Evolutionary conservation across 352 stramenopile genomes (phyloP).

Genomic region (Globisporangium middletonii): DNA sequence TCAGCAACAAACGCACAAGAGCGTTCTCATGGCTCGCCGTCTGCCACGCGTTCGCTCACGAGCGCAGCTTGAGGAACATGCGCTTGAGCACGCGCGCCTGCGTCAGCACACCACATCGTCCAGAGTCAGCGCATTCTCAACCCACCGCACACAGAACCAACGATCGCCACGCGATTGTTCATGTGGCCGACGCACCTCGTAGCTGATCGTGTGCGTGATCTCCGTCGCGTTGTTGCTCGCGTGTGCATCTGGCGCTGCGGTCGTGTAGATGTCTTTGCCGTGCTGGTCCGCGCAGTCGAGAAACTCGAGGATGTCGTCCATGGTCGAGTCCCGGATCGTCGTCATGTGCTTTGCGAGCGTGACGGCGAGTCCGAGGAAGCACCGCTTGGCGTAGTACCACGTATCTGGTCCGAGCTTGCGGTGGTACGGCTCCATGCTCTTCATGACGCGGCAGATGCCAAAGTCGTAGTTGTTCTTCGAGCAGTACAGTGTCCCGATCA

Average conservation of each 20-base stretch:
- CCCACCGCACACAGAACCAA: too few relatives aligned
- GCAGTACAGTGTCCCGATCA: slow-evolving; percentile 97
- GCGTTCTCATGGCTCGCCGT: too few relatives aligned
- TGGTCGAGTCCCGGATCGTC: slow-evolving; percentile 91
- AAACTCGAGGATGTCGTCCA: slow-evolving; percentile 94
- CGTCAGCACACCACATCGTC: slow-evolving; percentile 2
- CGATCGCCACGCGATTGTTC: background rate
- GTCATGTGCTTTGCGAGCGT: slow-evolving; percentile 95
- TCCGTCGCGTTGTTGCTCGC: slow-evolving; percentile 22
- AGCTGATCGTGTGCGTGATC: slow-evolving; percentile 87
- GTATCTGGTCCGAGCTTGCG: slow-evolving; percentile 94
- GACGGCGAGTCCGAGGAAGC: slow-evolving; percentile 91
- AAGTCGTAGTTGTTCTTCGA: slow-evolving; percentile 98
- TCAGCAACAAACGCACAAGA: too few relatives aligned
- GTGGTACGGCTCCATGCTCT: slow-evolving; percentile 94
- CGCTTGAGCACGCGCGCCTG: slow-evolving; percentile 90
- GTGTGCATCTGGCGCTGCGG: slow-evolving; percentile 44
- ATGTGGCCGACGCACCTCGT: slow-evolving; percentile 53
- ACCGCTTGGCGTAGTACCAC: slow-evolving; percentile 95
- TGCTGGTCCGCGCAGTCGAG: slow-evolving; percentile 89
- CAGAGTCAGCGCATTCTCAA: background rate
- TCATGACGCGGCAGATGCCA: slow-evolving; percentile 93
- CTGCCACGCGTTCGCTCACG: slow-evolving; percentile 18
- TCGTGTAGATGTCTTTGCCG: slow-evolving; percentile 89
- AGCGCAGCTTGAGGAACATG: slow-evolving; percentile 91